Evolutionary conservation across 331 rosid genomes (phyloP).

Genomic region (Ulmus americana): DNA sequence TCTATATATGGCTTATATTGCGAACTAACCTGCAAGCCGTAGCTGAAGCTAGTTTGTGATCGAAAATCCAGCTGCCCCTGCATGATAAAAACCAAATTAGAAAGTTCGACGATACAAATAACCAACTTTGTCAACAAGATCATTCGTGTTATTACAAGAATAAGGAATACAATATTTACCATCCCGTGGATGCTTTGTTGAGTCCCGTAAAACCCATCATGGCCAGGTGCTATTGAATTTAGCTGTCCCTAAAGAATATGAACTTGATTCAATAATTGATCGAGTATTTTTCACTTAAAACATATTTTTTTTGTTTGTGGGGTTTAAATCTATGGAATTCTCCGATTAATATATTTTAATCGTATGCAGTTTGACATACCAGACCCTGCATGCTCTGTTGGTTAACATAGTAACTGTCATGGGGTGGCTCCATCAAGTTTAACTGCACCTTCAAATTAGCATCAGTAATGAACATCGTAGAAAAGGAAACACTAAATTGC

Average conservation of each 20-base stretch:
- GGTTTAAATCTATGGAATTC: background rate
- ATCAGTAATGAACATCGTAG: background rate
- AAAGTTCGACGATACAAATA: background rate
- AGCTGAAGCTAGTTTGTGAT: conserved; percentile 31
- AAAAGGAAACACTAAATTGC: background rate
- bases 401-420: conserved; percentile 41
- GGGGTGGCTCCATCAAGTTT: conserved; percentile 54
- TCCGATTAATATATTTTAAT: too few relatives aligned
- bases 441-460: conserved; percentile 32
- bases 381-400: conserved; percentile 44
- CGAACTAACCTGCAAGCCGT: conserved; percentile 36
- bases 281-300: background rate
- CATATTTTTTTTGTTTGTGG: background rate
- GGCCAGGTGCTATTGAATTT: conserved; percentile 33
- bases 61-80: conserved; percentile 46
- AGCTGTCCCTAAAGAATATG: conserved; percentile 33
- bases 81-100: conserved; percentile 7
- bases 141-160: background rate
- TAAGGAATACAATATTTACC: conserved; percentile 22
- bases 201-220: conserved; percentile 37
- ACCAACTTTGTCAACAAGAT: background rate
- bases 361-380: conserved; percentile 24
- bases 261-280: background rate
- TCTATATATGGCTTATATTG: background rate
- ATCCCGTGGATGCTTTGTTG: conserved; percentile 45